Evolutionary conservation across 2,329 filamentous ascomycete genomes (phyloP), one percentile per base, ranked within the genome.

Genomic region (Fusarium camptoceras): DNA sequence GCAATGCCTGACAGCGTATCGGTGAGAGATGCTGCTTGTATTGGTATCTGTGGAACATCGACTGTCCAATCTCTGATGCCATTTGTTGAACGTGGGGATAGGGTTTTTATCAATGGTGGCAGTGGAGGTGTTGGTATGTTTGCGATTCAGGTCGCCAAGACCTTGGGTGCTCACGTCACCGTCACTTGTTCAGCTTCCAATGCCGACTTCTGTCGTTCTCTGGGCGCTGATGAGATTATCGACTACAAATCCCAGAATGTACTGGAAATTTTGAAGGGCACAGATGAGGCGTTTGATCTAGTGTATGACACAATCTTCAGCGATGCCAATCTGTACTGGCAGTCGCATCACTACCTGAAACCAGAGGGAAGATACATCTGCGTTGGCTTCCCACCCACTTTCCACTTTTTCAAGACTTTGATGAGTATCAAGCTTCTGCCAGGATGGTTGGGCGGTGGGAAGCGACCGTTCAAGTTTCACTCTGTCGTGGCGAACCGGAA

Each of bases 111-210:
- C 3, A 73, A 73, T 7, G 71, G 71, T 5, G 70, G 70, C 0
- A 73, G 71, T 4, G 71, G 71, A 2, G 71, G 71, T 0, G 70
- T 65, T 12, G 70, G 71, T 6, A 24, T 53, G 4, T 73, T 73
- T 22, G 70, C 70, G 0, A 61, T 71, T 0, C 70, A 73, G 10
- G 44, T 70, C 4, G 71, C 70, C 0, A 73, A 72, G 10, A 57
- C 55, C 2, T 1, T 71, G 0, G 71, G 68, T 15, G 44, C 56
- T 16, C 55, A 64, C 2, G 37, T 73, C 10, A 65, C 57, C 0
- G 49, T 37, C 2, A 55, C 72, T 11, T 73, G 50, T 34, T 71
- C 68, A 12, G 20, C 30, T 8, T 48, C 57, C 0, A 72, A 64
- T 5, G 48, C 49, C 1, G 55, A 65, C 0, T 51, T 73, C 1